Base-by-base conservation (phyloP, 345 rosid species). In the Eucalyptus dawsonii region DNA sequence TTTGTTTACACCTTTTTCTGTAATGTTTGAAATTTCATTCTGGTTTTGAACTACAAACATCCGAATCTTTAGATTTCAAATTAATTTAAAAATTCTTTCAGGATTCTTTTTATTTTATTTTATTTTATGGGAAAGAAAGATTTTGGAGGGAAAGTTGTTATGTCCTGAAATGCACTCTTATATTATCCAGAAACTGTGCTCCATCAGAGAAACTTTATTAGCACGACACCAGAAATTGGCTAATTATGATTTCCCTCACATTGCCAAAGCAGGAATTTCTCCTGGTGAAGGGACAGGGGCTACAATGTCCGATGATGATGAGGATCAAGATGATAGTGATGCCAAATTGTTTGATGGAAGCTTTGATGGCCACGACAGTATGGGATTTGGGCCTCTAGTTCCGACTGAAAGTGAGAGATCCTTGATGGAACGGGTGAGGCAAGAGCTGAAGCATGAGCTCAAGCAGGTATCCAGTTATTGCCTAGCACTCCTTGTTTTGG, bases 291-390 rank as follows among this genome's bases (percentile, higher is more conserved):
- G 98, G 91, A 94, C 95, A 3, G 97, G 96, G 54, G 97, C 96
- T 69, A 96, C 99, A 37, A 97, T 97, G 99, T 97, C 98, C 8
- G 98, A 96, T 87, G 97, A 95, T 88, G 97, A 96, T 80, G 98
- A 97, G 87, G 96, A 95, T 76, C 96, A 93, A 88, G 95, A 89
- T 31, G 98, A 96, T 60, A 94, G 96, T 37, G 98, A 97, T 42
- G 69, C 94, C 34, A 95, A 91, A 93, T 90, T 96, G 92, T 90
- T 80, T 31, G 92, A 93, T 58, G 95, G 91, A 86, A 90, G 92
- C 87, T 16, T 94, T 89, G 97, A 96, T 44, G 94, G 93, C 29
- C 76, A 90, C 3, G 96, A 96, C 91, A 88, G 89, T 90, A 94
- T 94, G 97, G 99, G 98, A 47, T 96, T 95, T 31, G 99, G 99